Percentiles rank a stretch among this genome's conserved stretches.
These are phyloP conservation scores for Zygotorulaspora sp. DNA, from an alignment of 805 yeast genomes.

Conservation along the genomic window DNA sequence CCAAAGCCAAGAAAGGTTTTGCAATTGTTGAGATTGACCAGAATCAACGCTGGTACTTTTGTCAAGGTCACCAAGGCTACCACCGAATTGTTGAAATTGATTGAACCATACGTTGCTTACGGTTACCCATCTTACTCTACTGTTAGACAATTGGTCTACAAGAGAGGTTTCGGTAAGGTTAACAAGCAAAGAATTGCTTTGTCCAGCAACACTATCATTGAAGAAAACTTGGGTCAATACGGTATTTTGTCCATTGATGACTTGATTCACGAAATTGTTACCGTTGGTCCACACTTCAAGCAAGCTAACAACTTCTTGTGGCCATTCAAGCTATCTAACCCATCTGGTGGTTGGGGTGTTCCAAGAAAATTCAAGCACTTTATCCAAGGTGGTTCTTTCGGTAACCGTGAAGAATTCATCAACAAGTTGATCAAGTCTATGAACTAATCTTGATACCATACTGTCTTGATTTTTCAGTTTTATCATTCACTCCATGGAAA, in stretches of 20 bases:
- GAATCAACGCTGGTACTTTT: conserved; percentile 92
- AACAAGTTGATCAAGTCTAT: conserved; percentile 90
- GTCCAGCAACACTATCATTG: conserved; percentile 82
- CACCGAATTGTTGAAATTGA: conserved; percentile 83
- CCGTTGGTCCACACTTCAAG: conserved; percentile 98
- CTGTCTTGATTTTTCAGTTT: not conserved
- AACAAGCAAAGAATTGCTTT: conserved; percentile 93
- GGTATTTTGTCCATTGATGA: conserved; percentile 90
- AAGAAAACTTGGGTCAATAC: conserved; percentile 84
- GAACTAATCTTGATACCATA: too few species aligned
- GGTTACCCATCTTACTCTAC: conserved; percentile 95
- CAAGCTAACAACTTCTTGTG: conserved; percentile 97
- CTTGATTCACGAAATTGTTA: conserved; percentile 91
- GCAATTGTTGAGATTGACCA: conserved; percentile 88
- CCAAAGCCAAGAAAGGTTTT: conserved; percentile 99
- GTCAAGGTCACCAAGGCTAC: conserved; percentile 96
- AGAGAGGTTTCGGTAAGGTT: conserved; percentile 97
- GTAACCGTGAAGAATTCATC: conserved; percentile 96
- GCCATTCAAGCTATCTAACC: conserved; percentile 97
- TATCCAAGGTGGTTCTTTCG: conserved; percentile 97
- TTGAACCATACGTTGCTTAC: conserved; percentile 95
- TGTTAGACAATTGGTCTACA: conserved; percentile 88
- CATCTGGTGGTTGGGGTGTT: conserved; percentile 97
- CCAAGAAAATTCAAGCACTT: conserved; percentile 95
- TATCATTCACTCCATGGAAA: not conserved